Evolutionary conservation across 768 basidiomycete species (phyloP).

Genomic region (Mycena albidolilacea): DNA sequence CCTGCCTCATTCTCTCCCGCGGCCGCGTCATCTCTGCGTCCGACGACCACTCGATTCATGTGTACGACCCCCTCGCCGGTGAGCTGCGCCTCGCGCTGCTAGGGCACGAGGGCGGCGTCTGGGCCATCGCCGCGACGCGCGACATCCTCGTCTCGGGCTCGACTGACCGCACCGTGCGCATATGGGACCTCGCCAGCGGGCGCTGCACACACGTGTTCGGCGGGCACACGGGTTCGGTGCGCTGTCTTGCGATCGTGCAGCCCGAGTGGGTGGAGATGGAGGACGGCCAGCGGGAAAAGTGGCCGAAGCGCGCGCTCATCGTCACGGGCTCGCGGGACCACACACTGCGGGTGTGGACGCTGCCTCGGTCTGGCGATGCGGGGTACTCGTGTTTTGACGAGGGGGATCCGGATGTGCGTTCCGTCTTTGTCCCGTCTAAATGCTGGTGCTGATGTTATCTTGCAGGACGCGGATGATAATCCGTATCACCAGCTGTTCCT

Average conservation of each 20-base stretch:
- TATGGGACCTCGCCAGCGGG: slow-evolving; percentile 89
- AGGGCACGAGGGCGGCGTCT: slow-evolving; percentile 96
- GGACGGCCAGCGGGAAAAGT: slow-evolving; percentile 64
- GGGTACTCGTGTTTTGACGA: slow-evolving; percentile 40
- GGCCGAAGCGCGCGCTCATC: slow-evolving; percentile 59
- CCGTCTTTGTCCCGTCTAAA: no score
- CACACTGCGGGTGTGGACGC: slow-evolving; percentile 55
- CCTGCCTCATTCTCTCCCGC: slow-evolving; percentile 94
- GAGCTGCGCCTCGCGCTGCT: slow-evolving; percentile 79
- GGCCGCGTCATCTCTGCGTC: slow-evolving; percentile 97
- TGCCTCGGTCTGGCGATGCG: slow-evolving; percentile 37
- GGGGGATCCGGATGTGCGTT: slow-evolving; percentile 35
- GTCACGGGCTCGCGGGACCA: slow-evolving; percentile 67
- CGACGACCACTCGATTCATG: slow-evolving; percentile 96
- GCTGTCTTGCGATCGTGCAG: slow-evolving; percentile 96
- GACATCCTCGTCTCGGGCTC: slow-evolving; percentile 92
- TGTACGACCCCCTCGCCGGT: slow-evolving; percentile 92
- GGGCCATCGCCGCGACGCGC: slow-evolving; percentile 92
- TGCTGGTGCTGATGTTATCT: slow-evolving; percentile 50
- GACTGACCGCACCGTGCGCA: slow-evolving; percentile 93
- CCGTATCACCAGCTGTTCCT: slow-evolving; percentile 92
- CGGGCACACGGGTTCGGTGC: slow-evolving; percentile 96
- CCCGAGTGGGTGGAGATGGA: slow-evolving; percentile 89
- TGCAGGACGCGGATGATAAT: slow-evolving; percentile 78
- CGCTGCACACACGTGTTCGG: slow-evolving; percentile 94